Evolutionary conservation across 345 rosid species (phyloP), one percentile per base, ranked within the genome.

Genomic region (Salix udensis): DNA sequence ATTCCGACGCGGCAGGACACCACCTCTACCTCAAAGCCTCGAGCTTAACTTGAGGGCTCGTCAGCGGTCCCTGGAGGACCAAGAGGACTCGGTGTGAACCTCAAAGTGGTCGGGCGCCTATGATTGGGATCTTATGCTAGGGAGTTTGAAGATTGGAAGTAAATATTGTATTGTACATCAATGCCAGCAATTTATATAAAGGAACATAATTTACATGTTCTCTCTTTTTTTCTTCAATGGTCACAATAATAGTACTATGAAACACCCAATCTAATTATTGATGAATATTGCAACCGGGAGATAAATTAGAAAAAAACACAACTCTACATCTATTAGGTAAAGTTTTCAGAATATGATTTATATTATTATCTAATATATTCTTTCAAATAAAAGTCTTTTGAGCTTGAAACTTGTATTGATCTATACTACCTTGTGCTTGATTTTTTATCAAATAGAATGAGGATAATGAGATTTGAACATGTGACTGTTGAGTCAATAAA

Each of bases 1-100:
- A 64, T 93, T 93, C 80, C 89, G 98, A 6, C 77, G 91, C 44
- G 98, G 98, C 44, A 90, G 94, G 80, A 93, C 88, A 23, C 98
- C 97, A 18, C 98, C 97, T 12, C 69, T 89, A 64, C 96, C 97
- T 48, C 96, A 88, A 78, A 88, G 94, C 77, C 89, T 92, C 2
- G 98, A 93, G 87, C 96, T 87, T 42, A 93, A 90, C 85, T 87
- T 93, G 78, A 87, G 84, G 79, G 96, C 99, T 36, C 97, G 96
- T 7, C 90, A 91, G 74, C 89, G 98, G 67, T 93, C 98, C 76
- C 95, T 92, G 7, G 98, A 96, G 86, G 96, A 93, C 81, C 89
- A 88, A 42, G 89, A 84, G 70, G 91, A 79, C 80, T 28, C 71
- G 74, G 52, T 65, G 30, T 87, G 78, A 85, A 58, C 23, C 18